phyloP scores from a whole-genome alignment of 2,329 filamentous ascomycete species.

The Metarhizium guizhouense region DNA sequence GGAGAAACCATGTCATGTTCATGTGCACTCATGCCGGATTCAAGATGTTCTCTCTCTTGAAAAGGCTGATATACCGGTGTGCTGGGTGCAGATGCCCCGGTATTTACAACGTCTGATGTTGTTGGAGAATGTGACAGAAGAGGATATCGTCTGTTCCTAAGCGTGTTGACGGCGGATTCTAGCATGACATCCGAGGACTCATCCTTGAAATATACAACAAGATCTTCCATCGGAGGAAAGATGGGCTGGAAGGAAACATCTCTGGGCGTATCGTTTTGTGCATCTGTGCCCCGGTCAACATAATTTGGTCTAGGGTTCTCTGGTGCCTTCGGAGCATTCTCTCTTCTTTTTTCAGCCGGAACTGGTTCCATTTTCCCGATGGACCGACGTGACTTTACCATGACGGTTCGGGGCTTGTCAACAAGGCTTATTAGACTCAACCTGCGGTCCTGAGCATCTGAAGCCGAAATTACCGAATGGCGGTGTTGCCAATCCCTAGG shows the following conservation, averaged over 20 bases:
- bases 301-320: slow-evolving; percentile 17
- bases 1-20: slow-evolving; percentile 1
- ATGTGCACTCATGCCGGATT: neutral
- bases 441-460: slow-evolving; percentile 12
- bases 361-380: slow-evolving; percentile 20
- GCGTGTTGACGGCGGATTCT: slow-evolving; percentile 36
- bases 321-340: slow-evolving; percentile 15
- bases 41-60: neutral
- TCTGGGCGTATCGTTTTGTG: slow-evolving; percentile 15
- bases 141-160: slow-evolving; percentile 23
- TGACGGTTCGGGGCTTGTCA: slow-evolving; percentile 17
- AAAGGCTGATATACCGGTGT: slow-evolving; percentile 14
- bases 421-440: slow-evolving; percentile 16
- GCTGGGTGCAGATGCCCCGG: slow-evolving; percentile 13
- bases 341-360: slow-evolving; percentile 19
- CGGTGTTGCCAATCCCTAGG: slow-evolving; percentile 10
- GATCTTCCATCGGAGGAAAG: slow-evolving; percentile 45
- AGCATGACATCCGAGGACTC: slow-evolving; percentile 32
- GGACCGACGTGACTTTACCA: slow-evolving; percentile 19
- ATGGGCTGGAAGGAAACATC: slow-evolving; percentile 29
- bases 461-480: slow-evolving; percentile 18
- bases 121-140: slow-evolving; percentile 14
- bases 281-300: slow-evolving; percentile 32
- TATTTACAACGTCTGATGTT: slow-evolving; percentile 12
- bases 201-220: slow-evolving; percentile 45